Percentiles rank a stretch among this genome's conserved stretches.
Evolutionary conservation across 257 asterid species (phyloP).

Genomic region (Nicotiana sylvestris): DNA sequence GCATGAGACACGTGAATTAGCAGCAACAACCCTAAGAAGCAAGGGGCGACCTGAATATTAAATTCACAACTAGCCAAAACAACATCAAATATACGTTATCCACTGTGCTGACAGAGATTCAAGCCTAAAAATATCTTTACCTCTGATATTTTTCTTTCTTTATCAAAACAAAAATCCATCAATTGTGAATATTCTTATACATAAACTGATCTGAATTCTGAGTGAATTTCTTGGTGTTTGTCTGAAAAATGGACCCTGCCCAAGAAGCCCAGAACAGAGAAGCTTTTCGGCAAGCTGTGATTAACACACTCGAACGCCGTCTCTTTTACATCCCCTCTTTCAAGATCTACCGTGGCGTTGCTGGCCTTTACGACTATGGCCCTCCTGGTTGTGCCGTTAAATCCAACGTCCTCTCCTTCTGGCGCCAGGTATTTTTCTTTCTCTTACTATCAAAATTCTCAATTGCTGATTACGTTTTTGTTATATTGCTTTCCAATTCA

Average conservation of each 20-base stretch:
- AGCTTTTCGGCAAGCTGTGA: constrained; percentile 65
- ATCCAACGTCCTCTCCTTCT: constrained; percentile 76
- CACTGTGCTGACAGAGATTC: neutral
- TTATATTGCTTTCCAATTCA: neutral
- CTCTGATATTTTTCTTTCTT: neutral
- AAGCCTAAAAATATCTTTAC: neutral
- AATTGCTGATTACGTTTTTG: neutral
- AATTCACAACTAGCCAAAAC: neutral
- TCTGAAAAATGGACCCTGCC: neutral
- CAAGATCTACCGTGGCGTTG: constrained; percentile 84
- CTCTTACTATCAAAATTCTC: too few species aligned
- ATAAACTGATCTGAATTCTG: neutral
- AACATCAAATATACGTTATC: neutral
- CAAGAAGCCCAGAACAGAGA: constrained; percentile 28
- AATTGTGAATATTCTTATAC: neutral
- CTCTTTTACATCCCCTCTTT: constrained; percentile 75
- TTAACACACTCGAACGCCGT: constrained; percentile 76
- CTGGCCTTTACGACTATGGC: constrained; percentile 83
- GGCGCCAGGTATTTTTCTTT: constrained; percentile 70
- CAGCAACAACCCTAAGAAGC: neutral
- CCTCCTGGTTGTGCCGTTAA: constrained; percentile 91
- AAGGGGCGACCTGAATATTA: neutral
- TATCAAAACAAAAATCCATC: neutral
- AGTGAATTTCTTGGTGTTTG: neutral
- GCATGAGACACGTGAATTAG: neutral